phyloP scores from a whole-genome alignment of 2,329 filamentous ascomycete species.

The Pseudogymnoascus sp. region DNA sequence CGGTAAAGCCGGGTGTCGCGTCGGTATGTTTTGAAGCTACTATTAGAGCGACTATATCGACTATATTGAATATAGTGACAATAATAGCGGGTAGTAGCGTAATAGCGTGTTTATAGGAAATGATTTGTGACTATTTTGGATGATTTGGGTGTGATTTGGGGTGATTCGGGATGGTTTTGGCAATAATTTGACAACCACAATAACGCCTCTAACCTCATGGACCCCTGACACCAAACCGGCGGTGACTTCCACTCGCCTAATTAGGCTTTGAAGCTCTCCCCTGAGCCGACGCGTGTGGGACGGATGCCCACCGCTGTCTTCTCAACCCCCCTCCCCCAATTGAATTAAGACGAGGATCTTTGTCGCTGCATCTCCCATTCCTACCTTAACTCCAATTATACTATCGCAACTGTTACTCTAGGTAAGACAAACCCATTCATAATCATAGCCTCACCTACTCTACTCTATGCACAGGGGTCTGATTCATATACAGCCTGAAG shows the following conservation, averaged over 20 bases:
- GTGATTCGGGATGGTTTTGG: neutral
- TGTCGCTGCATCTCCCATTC: neutral
- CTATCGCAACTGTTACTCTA: neutral
- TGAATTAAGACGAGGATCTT: conserved; percentile 4
- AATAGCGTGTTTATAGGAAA: neutral
- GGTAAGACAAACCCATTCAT: neutral
- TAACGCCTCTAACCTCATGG: neutral
- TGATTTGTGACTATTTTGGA: neutral
- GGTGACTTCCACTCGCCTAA: conserved; percentile 1
- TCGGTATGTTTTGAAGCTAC: neutral
- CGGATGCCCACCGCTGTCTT: conserved; percentile 3
- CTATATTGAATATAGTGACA: neutral
- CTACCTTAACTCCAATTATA: conserved; percentile 3
- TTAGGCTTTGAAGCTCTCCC: conserved; percentile 7
- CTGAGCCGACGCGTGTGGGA: neutral
- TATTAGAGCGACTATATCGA: neutral
- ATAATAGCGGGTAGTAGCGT: neutral
- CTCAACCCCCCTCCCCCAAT: neutral
- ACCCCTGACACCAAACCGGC: neutral
- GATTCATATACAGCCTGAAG: conserved; percentile 1
- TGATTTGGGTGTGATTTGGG: neutral
- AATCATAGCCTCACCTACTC: neutral
- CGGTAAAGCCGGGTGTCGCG: neutral
- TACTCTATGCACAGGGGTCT: neutral
- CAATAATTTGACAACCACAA: conserved; percentile 3